Conservation (phyloP, 2,329 filamentous ascomycete genomes). For the Diaporthe ilicicola region DNA sequence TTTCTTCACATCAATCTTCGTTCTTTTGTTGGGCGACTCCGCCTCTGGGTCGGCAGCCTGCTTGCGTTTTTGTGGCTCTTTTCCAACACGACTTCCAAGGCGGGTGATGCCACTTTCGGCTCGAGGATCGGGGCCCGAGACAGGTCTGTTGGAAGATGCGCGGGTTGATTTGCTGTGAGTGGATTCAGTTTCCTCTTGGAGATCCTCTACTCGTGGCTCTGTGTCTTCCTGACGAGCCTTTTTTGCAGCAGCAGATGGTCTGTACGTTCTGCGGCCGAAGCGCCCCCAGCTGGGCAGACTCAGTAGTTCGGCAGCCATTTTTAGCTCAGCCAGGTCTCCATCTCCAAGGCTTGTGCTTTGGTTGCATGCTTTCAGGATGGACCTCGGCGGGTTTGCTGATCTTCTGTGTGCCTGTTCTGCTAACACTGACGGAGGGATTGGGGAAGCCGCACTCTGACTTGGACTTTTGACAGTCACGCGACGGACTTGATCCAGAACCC, state of each 20-base stretch:
- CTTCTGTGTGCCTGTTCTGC: slow-evolving; percentile 28
- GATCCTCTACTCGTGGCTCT: neutral
- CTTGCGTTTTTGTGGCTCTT: slow-evolving; percentile 14
- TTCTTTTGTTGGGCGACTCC: neutral
- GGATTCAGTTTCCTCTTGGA: neutral
- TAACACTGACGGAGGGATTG: slow-evolving; percentile 24
- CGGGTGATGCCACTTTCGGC: neutral
- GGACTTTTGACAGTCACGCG: slow-evolving; percentile 31
- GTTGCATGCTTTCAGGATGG: slow-evolving; percentile 28
- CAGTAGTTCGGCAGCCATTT: neutral
- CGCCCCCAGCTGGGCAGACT: neutral
- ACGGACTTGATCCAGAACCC: neutral
- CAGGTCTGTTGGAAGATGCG: slow-evolving; percentile 28
- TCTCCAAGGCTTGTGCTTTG: neutral
- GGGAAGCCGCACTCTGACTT: slow-evolving; percentile 2
- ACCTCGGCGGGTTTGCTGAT: slow-evolving; percentile 17
- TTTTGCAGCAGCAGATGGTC: neutral
- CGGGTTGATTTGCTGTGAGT: slow-evolving; percentile 11
- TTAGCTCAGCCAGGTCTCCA: neutral
- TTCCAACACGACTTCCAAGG: neutral
- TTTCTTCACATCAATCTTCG: neutral
- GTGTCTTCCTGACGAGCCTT: neutral
- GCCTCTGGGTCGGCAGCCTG: neutral
- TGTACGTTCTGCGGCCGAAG: neutral
- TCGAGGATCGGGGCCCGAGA: slow-evolving; percentile 1